Base-by-base conservation (phyloP, 768 basidiomycete genomes). In the Kwoniella sp. region DNA sequence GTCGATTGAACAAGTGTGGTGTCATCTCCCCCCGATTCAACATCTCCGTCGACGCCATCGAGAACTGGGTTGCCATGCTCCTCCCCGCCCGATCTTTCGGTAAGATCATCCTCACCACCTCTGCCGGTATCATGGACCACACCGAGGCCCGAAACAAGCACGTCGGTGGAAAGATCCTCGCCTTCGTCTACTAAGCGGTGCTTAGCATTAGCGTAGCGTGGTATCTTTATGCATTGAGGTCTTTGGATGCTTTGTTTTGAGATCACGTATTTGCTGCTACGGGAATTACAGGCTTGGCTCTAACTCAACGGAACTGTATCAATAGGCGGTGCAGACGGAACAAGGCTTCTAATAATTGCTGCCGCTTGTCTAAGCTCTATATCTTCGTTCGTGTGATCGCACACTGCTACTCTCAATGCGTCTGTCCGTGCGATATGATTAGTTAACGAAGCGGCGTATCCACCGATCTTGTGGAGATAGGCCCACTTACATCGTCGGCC, bases 21-120 rank as follows among this genome's bases (percentile, higher is more conserved):
- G 95, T 99, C 80, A 97, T 97, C 83, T 97, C 94, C n/a, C 94
- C 95, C 50, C 90, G 96, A 60, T 98, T 92, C 87, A 97, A 98
- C 84, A 87, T 98, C 74, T 91, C 93, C 81, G 89, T 91, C 68
- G 88, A 82, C 75, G 89, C 94, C 80, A 96, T 81, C 63, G 79
- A 81, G 73, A 76, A 86, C 69, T 97, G 95, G 95, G 92, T 98
- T 85, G 93, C 93, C 86, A 86, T 92, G 85, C 84, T 99, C 65
- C 87, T 98, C 67, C 96, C 96, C 65, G 89, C 95, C 74, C 89
- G 96, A 88, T 90, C 90, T 22, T 97, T 99, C 82, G 96, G 95
- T 51, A 89, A 90, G 79, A 90, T 98, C 83, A 96, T 98, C 84
- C 85, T 98, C 68, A 99, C 95, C 72, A 98, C 95, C 55, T 95